Evolutionary conservation across 2,329 filamentous ascomycete genomes (phyloP), one percentile per base, ranked within the genome.

Genomic region (Orbilia javanica): DNA sequence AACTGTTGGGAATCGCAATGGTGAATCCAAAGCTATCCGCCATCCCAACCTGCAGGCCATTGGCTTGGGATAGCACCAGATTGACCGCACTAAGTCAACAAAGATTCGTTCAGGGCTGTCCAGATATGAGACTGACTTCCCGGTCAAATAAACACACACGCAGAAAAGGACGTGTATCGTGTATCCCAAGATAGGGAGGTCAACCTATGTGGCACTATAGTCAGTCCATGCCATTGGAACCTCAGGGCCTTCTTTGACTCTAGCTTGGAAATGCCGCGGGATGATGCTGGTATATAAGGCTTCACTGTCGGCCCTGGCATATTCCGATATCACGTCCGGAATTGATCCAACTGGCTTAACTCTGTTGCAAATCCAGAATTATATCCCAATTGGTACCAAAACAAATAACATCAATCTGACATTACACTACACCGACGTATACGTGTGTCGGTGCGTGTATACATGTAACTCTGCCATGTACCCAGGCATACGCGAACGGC

Each of bases 1-100:
- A 72, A 64, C 68, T 72, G 68, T 72, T 72, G 68, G 68, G 68
- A 72, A 72, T 72, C 48, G 34, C 65, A 57, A 57, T 42, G 31
- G 52, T 57, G 52, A 57, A 57, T 36, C 52, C 55, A 60, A 46
- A 48, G 13, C 46, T 34, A 55, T 72, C 25, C 42, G 42, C 34
- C 57, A 55, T 72, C 68, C 68, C 68, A 72, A 72, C 68, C 68
- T 42, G 31, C 63, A 67, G 48, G 46, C 25, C 31, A 66, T 36
- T 44, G 29, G 20, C 13, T 25, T 22, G 15, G 53, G 4, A 15
- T 60, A 20, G 34, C 15, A 1, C 15, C 18, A 20, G 42, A 36
- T 39, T 36, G 29, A 31, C 50, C 46, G 67, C 31, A 20, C 50
- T 34, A 60, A 60, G 65, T 55, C 52, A 55, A 68, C 50, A 42